phyloP scores from a whole-genome alignment of 176 grass and related monocot species.

The Alopecurus myosuroides region DNA sequence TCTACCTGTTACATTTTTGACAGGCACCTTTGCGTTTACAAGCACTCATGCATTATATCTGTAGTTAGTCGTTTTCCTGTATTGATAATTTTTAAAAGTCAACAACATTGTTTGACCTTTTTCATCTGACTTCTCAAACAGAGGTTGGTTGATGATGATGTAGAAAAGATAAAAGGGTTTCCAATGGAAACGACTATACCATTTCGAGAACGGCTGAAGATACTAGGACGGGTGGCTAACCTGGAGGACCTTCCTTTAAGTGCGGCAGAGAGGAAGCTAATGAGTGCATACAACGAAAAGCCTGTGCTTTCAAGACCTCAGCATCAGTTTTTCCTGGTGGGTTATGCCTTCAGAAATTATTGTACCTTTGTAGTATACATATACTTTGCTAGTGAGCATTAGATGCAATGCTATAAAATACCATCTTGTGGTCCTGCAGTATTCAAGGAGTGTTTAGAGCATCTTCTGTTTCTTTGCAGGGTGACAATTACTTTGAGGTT shows the following conservation, averaged over 20 bases:
- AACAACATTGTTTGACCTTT: conserved; percentile 4
- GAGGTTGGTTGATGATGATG: conserved; percentile 80
- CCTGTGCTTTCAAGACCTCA: conserved; percentile 95
- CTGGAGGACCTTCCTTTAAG: conserved; percentile 94
- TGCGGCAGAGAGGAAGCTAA: conserved; percentile 83
- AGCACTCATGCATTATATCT: not conserved
- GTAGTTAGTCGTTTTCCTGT: not conserved
- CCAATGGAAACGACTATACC: conserved; percentile 68
- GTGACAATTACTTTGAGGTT: conserved; percentile 87
- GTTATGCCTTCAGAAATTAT: conserved; percentile 5
- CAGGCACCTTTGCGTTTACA: not conserved
- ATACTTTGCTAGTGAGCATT: not conserved
- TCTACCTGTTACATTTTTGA: not conserved
- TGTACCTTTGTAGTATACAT: not conserved
- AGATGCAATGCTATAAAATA: conserved; percentile 11
- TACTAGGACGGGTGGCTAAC: conserved; percentile 87
- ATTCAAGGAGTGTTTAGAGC: not conserved
- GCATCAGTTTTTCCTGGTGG: conserved; percentile 87
- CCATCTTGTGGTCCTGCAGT: not conserved
- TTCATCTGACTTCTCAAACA: conserved; percentile 30
- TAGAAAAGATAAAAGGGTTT: conserved; percentile 81
- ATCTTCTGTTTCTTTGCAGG: conserved; percentile 51
- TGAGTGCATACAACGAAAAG: conserved; percentile 96
- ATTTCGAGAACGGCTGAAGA: conserved; percentile 89
- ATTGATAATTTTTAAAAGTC: not conserved